Evolutionary conservation across 2,329 filamentous ascomycete genomes (phyloP).

Genomic region (Fusarium sp.): DNA sequence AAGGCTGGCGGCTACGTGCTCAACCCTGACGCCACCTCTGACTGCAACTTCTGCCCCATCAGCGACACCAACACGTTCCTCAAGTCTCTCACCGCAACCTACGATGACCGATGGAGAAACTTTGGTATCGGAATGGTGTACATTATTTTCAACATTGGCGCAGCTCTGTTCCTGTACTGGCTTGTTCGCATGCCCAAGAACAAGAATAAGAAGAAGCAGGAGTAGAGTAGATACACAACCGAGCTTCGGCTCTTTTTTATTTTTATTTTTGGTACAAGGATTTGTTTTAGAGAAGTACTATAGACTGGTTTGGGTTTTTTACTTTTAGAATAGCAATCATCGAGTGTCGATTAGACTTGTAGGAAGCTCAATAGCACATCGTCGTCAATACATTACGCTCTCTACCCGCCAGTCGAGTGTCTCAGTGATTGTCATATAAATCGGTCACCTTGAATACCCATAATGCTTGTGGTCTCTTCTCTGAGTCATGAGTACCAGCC

Average conservation of each 20-base stretch:
- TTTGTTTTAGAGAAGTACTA: not conserved
- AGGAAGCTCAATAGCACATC: not conserved
- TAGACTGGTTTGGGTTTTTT: slow-evolving; percentile 9
- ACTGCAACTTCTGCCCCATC: slow-evolving; percentile 59
- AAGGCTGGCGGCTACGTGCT: slow-evolving; percentile 58
- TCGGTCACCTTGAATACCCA: not conserved
- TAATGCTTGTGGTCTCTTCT: not conserved
- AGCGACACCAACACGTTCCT: slow-evolving; percentile 54
- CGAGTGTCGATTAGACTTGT: not conserved
- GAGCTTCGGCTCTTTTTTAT: not conserved
- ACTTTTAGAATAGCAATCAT: not conserved
- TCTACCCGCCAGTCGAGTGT: not conserved
- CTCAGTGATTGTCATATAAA: accelerated
- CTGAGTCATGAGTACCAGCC: not conserved
- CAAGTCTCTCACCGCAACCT: slow-evolving; percentile 54
- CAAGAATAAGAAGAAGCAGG: slow-evolving; percentile 39
- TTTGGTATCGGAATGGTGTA: slow-evolving; percentile 66
- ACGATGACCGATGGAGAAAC: slow-evolving; percentile 65
- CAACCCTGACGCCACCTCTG: slow-evolving; percentile 60
- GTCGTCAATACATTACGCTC: not conserved
- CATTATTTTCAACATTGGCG: slow-evolving; percentile 61
- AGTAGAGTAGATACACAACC: not conserved
- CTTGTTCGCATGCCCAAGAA: slow-evolving; percentile 53
- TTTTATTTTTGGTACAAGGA: not conserved
- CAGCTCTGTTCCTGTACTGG: slow-evolving; percentile 62